These are phyloP conservation scores for Candolleomyces aberdarensis DNA, from an alignment of 768 basidiomycete genomes.

Conservation along the genomic window DNA sequence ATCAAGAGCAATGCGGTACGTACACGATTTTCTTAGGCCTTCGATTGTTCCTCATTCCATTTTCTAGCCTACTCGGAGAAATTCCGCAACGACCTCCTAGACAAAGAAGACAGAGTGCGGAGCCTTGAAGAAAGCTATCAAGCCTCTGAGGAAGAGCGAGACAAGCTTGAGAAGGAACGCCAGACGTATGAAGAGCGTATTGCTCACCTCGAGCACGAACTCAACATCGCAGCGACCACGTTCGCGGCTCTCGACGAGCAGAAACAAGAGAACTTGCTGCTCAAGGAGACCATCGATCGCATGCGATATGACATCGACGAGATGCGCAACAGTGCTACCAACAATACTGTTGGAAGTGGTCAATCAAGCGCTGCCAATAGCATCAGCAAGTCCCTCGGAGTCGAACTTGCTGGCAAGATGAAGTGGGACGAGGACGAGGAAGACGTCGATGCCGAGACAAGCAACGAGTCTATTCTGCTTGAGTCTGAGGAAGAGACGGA, in stretches of 20 bases:
- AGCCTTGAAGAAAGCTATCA: constrained; percentile 56
- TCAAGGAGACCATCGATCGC: constrained; percentile 95
- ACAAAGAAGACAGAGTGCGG: constrained; percentile 72
- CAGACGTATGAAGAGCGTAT: constrained; percentile 72
- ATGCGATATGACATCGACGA: constrained; percentile 95
- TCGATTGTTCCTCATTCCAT: not conserved
- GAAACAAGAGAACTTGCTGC: constrained; percentile 88
- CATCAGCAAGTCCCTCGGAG: constrained; percentile 72
- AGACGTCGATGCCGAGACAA: constrained; percentile 28
- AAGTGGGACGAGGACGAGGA: constrained; percentile 34
- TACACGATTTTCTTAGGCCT: constrained; percentile 13
- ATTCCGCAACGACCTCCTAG: constrained; percentile 69
- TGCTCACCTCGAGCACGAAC: constrained; percentile 64
- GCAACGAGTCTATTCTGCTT: constrained; percentile 26
- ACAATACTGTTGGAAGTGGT: constrained; percentile 33
- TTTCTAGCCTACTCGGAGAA: constrained; percentile 69
- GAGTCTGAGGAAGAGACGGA: constrained; percentile 56
- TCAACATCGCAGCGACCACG: constrained; percentile 65
- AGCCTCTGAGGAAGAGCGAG: constrained; percentile 61
- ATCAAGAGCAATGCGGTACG: constrained; percentile 83
- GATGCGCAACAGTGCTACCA: constrained; percentile 53
- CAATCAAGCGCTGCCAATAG: constrained; percentile 50
- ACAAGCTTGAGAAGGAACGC: constrained; percentile 66
- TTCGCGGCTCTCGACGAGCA: constrained; percentile 82
- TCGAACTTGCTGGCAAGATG: constrained; percentile 67